Base-by-base conservation (phyloP, 2,329 filamentous ascomycete genomes). In the Pseudophaeomoniella oleicola region DNA sequence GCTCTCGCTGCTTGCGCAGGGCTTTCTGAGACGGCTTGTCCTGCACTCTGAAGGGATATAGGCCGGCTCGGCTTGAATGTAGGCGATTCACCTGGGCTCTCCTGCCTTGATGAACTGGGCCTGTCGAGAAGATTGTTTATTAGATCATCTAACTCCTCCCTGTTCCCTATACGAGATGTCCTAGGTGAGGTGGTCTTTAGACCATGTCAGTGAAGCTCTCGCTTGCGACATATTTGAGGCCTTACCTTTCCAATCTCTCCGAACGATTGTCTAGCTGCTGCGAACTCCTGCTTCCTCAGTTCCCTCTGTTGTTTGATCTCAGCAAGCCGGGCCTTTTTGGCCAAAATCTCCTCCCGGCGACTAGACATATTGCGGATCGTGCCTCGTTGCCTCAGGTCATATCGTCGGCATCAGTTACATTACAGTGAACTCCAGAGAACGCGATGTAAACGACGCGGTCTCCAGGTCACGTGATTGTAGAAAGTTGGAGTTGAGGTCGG, bases 251-350 rank as follows among this genome's bases (percentile, higher is more conserved):
- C 22, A n/a, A 27, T 27, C 22, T 27, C 22, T n/a, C 22, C 22
- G n/a, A 27, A 27, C n/a, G 22, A 27, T 51, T 78, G 72, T 47
- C 85, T 75, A 47, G 67, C 75, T 43, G 71, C 72, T 41, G 69
- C 74, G 49, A 82, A 76, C 55, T 92, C 83, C 54, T 72, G 82
- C 45, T 83, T 75, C 41, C 87, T 74, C 49, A 88, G 65, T 57
- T 92, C 86, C 50, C 90, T 75, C 63, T 94, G 86, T 43, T 83
- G 76, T 66, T 94, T 94, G 46, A 98, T 72, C 70, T 96, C 90
- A 35, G 84, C 87, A 51, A 98, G 84, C 69, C 90, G 94, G 44
- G 87, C 88, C 68, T 84, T 88, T 66, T 98, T 98, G 48, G 86
- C 87, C 50, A 90, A 68, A 49, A 98, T 94, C 67, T 98, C 90